These are phyloP conservation scores for Fusarium napiforme DNA, from an alignment of 2,329 filamentous ascomycete species.

Conservation along the genomic window DNA sequence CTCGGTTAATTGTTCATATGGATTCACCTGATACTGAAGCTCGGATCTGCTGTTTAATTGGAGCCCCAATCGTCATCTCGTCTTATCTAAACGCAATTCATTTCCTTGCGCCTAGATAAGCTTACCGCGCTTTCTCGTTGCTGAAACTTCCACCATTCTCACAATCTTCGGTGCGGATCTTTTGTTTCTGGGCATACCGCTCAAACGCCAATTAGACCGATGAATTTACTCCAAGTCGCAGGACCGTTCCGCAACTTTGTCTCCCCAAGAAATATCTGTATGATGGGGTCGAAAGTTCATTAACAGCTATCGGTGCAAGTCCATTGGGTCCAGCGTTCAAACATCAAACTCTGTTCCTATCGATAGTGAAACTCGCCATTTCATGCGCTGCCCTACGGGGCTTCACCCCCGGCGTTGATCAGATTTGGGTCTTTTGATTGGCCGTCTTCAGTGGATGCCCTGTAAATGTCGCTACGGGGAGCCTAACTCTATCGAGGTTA, in stretches of 20 bases:
- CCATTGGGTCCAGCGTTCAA: neutral
- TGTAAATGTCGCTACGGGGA: neutral
- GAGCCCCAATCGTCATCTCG: too few species aligned
- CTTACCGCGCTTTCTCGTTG: accelerated
- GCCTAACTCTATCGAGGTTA: neutral
- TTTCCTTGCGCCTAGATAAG: neutral
- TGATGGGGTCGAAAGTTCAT: neutral
- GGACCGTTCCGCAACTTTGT: neutral
- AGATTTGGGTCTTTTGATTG: accelerated
- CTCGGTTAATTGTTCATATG: accelerated
- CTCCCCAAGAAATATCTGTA: too few species aligned
- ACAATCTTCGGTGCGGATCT: too few species aligned
- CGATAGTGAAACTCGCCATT: neutral
- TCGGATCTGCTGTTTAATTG: too few species aligned
- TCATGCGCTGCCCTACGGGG: neutral
- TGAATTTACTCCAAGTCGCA: too few species aligned
- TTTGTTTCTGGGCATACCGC: too few species aligned
- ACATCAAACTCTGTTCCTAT: neutral
- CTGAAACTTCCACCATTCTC: too few species aligned
- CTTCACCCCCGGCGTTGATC: neutral
- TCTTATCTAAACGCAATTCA: neutral
- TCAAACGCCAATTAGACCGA: too few species aligned
- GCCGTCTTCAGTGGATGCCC: accelerated
- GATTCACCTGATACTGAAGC: too few species aligned
- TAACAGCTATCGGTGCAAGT: neutral